phyloP scores from a whole-genome alignment of 2,329 filamentous ascomycete species.

The Claviceps sp. region DNA sequence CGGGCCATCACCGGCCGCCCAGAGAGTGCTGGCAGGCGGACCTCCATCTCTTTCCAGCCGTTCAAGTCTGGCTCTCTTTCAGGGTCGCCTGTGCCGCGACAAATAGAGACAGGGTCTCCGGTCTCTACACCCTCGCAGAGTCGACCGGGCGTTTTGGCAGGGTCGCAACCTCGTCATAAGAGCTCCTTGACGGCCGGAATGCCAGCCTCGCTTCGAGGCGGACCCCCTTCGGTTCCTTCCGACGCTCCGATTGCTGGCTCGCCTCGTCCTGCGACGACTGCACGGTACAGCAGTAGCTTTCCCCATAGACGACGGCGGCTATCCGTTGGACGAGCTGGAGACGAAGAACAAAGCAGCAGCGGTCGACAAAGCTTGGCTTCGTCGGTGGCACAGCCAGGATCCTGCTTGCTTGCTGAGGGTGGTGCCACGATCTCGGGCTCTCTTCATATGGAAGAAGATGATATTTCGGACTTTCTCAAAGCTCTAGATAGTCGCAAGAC shows the following conservation, averaged over 20 bases:
- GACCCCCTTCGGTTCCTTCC: slow-evolving; percentile 45
- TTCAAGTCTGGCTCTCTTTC: slow-evolving; percentile 96
- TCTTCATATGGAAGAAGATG: slow-evolving; percentile 68
- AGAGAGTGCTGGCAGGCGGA: slow-evolving; percentile 51
- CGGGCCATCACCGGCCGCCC: slow-evolving; percentile 26
- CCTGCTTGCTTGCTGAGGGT: slow-evolving; percentile 61
- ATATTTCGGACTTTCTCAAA: slow-evolving; percentile 87
- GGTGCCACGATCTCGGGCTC: slow-evolving; percentile 54
- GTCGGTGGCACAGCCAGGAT: slow-evolving; percentile 58
- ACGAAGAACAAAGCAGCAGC: slow-evolving; percentile 68
- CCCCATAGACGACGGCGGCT: slow-evolving; percentile 67
- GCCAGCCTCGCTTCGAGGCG: slow-evolving; percentile 57
- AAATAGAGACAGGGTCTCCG: slow-evolving; percentile 36
- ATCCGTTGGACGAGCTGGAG: slow-evolving; percentile 54
- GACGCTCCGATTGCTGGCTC: slow-evolving; percentile 57
- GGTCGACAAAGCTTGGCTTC: slow-evolving; percentile 65
- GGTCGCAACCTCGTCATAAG: slow-evolving; percentile 45
- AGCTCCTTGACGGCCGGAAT: slow-evolving; percentile 64
- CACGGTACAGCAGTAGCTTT: slow-evolving; percentile 88
- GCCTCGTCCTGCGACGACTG: slow-evolving; percentile 64
- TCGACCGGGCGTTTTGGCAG: slow-evolving; percentile 31
- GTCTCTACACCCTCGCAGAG: slow-evolving; percentile 41
- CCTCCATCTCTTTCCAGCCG: slow-evolving; percentile 82
- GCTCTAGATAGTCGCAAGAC: slow-evolving; percentile 79
- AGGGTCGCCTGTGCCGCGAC: slow-evolving; percentile 55